Conservation (phyloP, 2,329 filamentous ascomycete genomes). For the Cordyceps javanica region DNA sequence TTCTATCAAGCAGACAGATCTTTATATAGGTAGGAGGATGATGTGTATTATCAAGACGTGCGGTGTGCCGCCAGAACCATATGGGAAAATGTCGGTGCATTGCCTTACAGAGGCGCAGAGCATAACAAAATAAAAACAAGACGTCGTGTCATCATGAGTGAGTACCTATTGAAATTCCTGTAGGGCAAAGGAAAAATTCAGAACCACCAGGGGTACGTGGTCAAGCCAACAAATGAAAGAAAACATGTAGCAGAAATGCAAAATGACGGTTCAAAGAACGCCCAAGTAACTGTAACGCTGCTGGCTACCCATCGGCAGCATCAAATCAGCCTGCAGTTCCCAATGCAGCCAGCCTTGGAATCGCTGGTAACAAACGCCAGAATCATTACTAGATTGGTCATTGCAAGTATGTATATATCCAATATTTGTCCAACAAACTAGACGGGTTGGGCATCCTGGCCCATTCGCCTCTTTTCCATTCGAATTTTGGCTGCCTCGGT, state of each 20-base stretch:
- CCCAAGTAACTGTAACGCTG: not conserved
- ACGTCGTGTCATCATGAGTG: conserved; percentile 4
- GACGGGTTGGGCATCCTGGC: conserved; percentile 9
- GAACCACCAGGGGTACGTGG: not conserved
- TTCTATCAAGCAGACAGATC: not conserved
- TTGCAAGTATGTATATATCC: not conserved
- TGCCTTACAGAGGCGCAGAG: not conserved
- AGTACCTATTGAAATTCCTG: not conserved
- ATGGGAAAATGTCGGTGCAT: not conserved
- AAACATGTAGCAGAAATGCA: not conserved
- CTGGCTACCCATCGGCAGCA: not conserved
- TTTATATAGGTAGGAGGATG: conserved; percentile 6
- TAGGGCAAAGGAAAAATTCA: not conserved
- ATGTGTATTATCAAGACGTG: not conserved
- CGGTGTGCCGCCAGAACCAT: not conserved
- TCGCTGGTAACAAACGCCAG: not conserved
- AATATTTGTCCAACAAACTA: conserved; percentile 21
- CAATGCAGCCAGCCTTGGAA: conserved; percentile 1
- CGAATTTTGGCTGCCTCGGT: conserved; percentile 62
- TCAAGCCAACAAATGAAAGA: not conserved
- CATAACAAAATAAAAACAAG: not conserved
- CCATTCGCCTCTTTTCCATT: conserved; percentile 39
- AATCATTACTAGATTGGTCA: not conserved
- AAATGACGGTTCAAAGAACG: not conserved
- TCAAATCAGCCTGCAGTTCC: not conserved